Evolutionary conservation across 2,329 filamentous ascomycete genomes (phyloP), one percentile per base, ranked within the genome.

Genomic region (Calonectria hawksworthii): DNA sequence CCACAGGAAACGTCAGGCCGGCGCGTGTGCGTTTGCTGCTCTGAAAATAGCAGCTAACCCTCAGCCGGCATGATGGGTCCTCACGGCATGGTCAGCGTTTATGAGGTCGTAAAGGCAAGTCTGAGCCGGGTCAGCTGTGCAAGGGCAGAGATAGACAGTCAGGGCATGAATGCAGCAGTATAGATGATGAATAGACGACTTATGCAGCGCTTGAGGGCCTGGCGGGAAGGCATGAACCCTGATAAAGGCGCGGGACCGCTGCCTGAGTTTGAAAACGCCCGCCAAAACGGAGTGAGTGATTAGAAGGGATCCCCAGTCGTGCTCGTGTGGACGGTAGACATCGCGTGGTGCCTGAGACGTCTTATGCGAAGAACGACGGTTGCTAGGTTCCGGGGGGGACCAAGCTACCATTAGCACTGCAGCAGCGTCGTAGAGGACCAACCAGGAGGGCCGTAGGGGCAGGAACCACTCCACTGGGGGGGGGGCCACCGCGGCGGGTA

Each of bases 41-140:
- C 30, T 52, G 54, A 56, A 67, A 61, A 73, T 26, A 73, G 68
- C 75, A 78, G 81, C 84, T 86, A 90, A 89, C 81, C 89, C 86
- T 81, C 81, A 75, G 68, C 70, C 74, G 75, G 78, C 77, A 75
- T 75, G 79, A 28, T 38, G 72, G 65, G 70, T 70, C 73, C 73
- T 28, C 79, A 76, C 70, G 72, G 74, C 69, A 75, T 72, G 76
- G 83, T 79, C 75, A 47, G 84, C 79, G 83, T 82, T 85, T 69
- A 84, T 90, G 89, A 91, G 82, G 89, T 86, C 78, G 85, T 89
- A 90, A 92, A 92, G 91, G 91, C 91, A 92, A 92, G 89, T 91
- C 90, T 92, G 91, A 92, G 91, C 89, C 86, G 78, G 80, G n/a
- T n/a, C 38, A 34, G 38, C 21, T 50, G 30, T 32, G 26, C 21